Conservation (phyloP, 352 stramenopile species). For the Phytophthora citricola region DNA sequence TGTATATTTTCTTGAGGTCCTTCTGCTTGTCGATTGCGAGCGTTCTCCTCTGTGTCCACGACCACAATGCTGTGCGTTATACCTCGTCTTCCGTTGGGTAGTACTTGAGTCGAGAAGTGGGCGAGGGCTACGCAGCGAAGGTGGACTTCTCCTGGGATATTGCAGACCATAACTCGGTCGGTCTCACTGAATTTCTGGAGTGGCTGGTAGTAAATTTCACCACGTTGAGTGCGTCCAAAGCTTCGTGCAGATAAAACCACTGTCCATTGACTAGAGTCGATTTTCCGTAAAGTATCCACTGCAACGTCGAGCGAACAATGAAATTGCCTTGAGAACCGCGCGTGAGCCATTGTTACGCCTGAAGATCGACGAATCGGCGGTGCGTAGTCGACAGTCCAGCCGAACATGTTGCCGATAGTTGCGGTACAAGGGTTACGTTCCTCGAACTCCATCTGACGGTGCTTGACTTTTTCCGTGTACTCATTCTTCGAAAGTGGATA, state of each 20-base stretch:
- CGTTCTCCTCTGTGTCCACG: background rate
- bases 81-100: background rate
- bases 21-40: background rate
- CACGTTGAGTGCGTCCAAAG: background rate
- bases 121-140: background rate
- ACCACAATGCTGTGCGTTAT: background rate
- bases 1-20: background rate
- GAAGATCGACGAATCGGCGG: too few relatives aligned
- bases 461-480: too few relatives aligned
- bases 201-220: background rate
- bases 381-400: background rate
- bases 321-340: slow-evolving; percentile 4
- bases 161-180: background rate
- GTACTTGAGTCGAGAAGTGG: background rate
- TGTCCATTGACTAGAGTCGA: background rate
- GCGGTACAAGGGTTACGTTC: too few relatives aligned
- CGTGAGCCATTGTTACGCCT: slow-evolving; percentile 1
- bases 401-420: background rate
- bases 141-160: slow-evolving; percentile 1
- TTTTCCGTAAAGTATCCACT: background rate
- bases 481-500: too few relatives aligned
- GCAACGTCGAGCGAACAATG: slow-evolving; percentile 1
- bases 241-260: background rate
- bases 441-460: too few relatives aligned
- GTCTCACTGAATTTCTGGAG: background rate